Percentiles rank a stretch among this genome's conserved stretches.
Conservation (phyloP, 2,329 filamentous ascomycete genomes). For the Stagonosporopsis rhizophila region DNA sequence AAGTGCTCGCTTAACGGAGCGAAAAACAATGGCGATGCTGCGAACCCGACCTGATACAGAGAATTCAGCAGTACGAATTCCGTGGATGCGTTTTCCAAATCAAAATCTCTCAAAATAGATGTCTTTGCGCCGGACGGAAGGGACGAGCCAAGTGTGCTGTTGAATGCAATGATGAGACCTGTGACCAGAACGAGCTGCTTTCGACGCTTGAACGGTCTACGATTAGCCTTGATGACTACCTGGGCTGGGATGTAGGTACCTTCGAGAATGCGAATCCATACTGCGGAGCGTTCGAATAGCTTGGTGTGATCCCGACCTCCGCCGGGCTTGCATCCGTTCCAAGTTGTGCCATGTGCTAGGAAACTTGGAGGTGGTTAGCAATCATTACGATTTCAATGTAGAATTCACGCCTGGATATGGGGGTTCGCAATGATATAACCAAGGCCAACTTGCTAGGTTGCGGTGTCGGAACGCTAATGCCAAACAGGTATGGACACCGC, state of each 20-base stretch:
- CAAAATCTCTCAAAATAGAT: conserved; percentile 62
- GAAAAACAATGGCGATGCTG: conserved; percentile 48
- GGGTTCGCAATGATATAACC: neutral
- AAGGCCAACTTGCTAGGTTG: neutral
- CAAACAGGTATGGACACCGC: neutral
- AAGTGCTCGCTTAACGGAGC: conserved; percentile 51
- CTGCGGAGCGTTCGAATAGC: conserved; percentile 1
- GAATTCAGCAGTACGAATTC: conserved; percentile 52
- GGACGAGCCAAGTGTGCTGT: conserved; percentile 41
- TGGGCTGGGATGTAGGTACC: neutral
- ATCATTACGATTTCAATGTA: neutral
- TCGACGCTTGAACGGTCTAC: neutral
- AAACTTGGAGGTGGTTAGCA: neutral
- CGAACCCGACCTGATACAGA: conserved; percentile 53
- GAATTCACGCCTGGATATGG: neutral
- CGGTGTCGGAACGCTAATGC: conserved; percentile 4
- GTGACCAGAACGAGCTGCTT: conserved; percentile 15
- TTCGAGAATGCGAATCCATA: conserved; percentile 7
- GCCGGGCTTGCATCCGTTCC: neutral
- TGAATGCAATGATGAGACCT: conserved; percentile 19
- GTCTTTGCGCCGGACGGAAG: conserved; percentile 68
- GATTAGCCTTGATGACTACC: neutral
- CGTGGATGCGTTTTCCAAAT: conserved; percentile 52
- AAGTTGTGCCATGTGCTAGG: neutral
- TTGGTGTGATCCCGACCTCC: neutral